Base-by-base conservation (phyloP, 169 alveolate species). In the Cyclospora cayetanensis region DNA sequence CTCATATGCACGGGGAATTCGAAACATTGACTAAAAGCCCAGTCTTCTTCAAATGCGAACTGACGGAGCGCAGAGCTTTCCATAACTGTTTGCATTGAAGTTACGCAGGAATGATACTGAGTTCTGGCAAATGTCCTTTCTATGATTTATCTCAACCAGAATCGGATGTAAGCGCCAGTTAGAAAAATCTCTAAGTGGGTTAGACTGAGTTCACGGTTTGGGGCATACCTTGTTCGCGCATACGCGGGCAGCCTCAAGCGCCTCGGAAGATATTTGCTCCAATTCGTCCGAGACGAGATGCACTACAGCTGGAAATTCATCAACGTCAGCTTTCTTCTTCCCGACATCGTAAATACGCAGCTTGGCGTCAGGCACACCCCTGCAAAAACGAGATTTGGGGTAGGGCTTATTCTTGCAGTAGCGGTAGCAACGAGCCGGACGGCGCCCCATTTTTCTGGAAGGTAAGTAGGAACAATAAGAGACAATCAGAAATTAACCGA, bases 341-440 rank as follows among this genome's bases (percentile, higher is more conserved):
- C 99, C 99, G 94, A 97, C 98, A 95, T 99, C 99, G 95, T 98
- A 99, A 93, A 98, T 98, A 90, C 99, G 98, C 95, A 99, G 97
- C 96, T 98, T 99, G 50, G 99, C 99, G 94, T 99, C 99, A 22
- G 99, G 99, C 77, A 99, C 99, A 97, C 99, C 99, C 72, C 99
- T 96, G 94, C 99, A 98, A 95, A 97, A 99, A 93, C 99, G 98
- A 65, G 99, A 97, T 97, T 99, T 99, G 70, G 99, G 99, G 97
- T 98, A 99, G 79, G 99, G 99, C 96, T 99, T 99, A 96, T 98
- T 98, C 96, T 98, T 98, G 96, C 99, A 96, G 96, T 98, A 98
- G 93, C 99, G 96, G 96, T 99, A 99, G 96, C 99, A 99, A 95
- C 99, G 97, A 43, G 99, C 99, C 74, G 99, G 99, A 95, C 99